phyloP scores from a whole-genome alignment of 768 basidiomycete species.

The Lactarius deliciosus region DNA sequence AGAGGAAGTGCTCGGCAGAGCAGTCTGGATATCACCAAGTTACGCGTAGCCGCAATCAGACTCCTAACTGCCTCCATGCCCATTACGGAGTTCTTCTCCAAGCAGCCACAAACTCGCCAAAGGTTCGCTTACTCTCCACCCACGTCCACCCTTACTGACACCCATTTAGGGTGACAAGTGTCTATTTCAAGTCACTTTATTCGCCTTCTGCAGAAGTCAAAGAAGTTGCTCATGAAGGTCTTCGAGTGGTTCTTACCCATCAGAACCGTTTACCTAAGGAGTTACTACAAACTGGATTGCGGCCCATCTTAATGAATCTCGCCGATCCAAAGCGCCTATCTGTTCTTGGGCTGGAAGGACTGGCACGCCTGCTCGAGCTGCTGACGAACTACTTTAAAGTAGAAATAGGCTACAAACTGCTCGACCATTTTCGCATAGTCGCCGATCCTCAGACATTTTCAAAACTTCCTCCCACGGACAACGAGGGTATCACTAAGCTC shows the following conservation, averaged over 20 bases:
- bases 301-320: slow-evolving; percentile 96
- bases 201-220: slow-evolving; percentile 89
- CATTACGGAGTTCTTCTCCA: slow-evolving; percentile 87
- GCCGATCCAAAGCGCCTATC: slow-evolving; percentile 94
- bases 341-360: slow-evolving; percentile 87
- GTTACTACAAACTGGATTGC: slow-evolving; percentile 88
- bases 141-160: slow-evolving; percentile 10
- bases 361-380: slow-evolving; percentile 90
- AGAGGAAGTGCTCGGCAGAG: slow-evolving; percentile 77
- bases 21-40: slow-evolving; percentile 76
- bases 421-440: slow-evolving; percentile 93
- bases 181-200: slow-evolving; percentile 98
- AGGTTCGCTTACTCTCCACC: slow-evolving; percentile 48
- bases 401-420: slow-evolving; percentile 94
- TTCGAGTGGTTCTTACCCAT: slow-evolving; percentile 83
- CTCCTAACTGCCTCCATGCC: slow-evolving; percentile 93
- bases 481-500: slow-evolving; percentile 89
- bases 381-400: slow-evolving; percentile 99
- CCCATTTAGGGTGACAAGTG: slow-evolving; percentile 73
- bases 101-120: slow-evolving; percentile 81
- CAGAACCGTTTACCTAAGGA: slow-evolving; percentile 94
- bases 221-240: slow-evolving; percentile 91
- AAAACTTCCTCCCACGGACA: slow-evolving; percentile 76
- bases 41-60: slow-evolving; percentile 92
- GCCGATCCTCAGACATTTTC: slow-evolving; percentile 87